Conservation (phyloP, 2,329 filamentous ascomycete species). For the Ascochyta fabae region DNA sequence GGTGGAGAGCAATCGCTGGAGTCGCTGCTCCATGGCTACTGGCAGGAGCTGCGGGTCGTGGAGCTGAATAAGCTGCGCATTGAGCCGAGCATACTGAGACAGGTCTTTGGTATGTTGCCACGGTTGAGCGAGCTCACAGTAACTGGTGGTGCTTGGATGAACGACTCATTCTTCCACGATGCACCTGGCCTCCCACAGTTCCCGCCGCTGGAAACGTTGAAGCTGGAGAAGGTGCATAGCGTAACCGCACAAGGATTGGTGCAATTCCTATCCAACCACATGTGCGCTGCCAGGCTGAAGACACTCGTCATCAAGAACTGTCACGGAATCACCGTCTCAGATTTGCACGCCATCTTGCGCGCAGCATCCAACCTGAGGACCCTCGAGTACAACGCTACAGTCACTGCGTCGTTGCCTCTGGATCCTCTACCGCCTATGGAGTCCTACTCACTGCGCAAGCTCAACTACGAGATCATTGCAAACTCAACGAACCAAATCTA, state of each 20-base stretch:
- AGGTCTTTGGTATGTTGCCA: slow-evolving; percentile 71
- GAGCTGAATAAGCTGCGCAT: slow-evolving; percentile 73
- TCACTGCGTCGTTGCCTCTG: slow-evolving; percentile 63
- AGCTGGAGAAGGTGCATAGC: slow-evolving; percentile 72
- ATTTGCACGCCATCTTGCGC: slow-evolving; percentile 66
- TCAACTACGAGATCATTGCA: slow-evolving; percentile 84
- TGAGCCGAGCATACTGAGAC: slow-evolving; percentile 73
- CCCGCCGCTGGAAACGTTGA: slow-evolving; percentile 75
- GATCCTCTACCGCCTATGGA: slow-evolving; percentile 67
- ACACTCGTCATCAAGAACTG: slow-evolving; percentile 71
- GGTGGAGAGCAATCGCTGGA: slow-evolving; percentile 82
- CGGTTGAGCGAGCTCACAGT: slow-evolving; percentile 77
- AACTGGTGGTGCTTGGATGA: slow-evolving; percentile 70
- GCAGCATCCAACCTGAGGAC: slow-evolving; percentile 65
- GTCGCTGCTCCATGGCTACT: slow-evolving; percentile 69
- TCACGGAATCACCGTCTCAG: slow-evolving; percentile 71
- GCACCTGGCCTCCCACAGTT: slow-evolving; percentile 73
- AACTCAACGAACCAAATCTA: slow-evolving; percentile 63
- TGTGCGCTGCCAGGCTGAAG: slow-evolving; percentile 65
- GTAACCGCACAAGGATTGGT: slow-evolving; percentile 75
- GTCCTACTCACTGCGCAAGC: slow-evolving; percentile 71
- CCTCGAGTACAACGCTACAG: slow-evolving; percentile 63
- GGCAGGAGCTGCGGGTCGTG: slow-evolving; percentile 74
- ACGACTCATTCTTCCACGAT: slow-evolving; percentile 76
- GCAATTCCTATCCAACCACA: slow-evolving; percentile 67